These are phyloP conservation scores for Solanum corneliomulleri DNA, from an alignment of 257 asterid genomes.

Conservation along the genomic window DNA sequence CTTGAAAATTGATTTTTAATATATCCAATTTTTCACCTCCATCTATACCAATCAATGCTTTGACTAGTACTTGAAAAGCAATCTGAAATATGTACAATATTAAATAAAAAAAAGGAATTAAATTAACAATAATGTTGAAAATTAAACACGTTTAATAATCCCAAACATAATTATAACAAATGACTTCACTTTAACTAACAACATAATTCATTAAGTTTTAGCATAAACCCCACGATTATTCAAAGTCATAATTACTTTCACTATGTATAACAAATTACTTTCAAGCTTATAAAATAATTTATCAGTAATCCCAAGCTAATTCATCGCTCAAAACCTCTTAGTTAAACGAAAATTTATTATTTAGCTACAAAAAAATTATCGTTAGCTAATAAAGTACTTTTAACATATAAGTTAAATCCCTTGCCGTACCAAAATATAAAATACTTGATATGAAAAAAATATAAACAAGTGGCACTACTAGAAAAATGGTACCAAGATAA, in stretches of 20 bases:
- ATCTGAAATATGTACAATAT: constrained; percentile 25
- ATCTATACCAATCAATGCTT: constrained; percentile 70
- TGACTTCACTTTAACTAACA: constrained; percentile 21
- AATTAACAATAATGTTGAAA: neutral
- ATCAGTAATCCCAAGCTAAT: neutral
- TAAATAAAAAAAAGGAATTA: neutral
- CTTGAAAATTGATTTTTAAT: constrained; percentile 64
- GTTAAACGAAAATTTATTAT: too few species aligned
- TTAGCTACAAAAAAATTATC: too few species aligned
- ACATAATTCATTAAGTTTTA: constrained; percentile 24
- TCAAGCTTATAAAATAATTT: too few species aligned
- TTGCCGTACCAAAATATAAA: neutral
- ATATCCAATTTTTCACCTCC: constrained; percentile 60
- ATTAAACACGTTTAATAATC: neutral
- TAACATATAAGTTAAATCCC: neutral
- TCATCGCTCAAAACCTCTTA: neutral
- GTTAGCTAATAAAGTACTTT: too few species aligned
- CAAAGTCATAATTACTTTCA: neutral
- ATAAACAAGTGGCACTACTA: neutral
- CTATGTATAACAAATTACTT: neutral
- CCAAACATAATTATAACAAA: constrained; percentile 32
- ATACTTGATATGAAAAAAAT: neutral
- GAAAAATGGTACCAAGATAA: neutral
- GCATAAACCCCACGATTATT: constrained; percentile 21
- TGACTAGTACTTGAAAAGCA: constrained; percentile 74